A percentile compares a stretch with the other conserved stretches of the same genome.
phyloP scores from a whole-genome alignment of 139 green algal species.

The Chlorella sorokiniana region DNA sequence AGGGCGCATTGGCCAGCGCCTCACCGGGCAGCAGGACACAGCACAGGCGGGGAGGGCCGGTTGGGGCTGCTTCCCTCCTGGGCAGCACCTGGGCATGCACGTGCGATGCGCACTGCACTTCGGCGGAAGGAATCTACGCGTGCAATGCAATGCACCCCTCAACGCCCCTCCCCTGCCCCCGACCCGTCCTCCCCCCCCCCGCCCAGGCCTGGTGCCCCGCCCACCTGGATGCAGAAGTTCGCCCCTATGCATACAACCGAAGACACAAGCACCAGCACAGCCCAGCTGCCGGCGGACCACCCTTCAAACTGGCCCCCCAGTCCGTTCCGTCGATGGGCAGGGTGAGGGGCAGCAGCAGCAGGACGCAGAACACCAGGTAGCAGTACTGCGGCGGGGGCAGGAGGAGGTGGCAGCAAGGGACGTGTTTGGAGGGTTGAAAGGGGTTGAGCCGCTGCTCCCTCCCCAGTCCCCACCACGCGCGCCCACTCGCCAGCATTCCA shows the following conservation, averaged over 20 bases:
- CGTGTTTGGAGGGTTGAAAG: background rate
- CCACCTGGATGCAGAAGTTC: constrained; percentile 12
- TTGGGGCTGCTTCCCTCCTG: background rate
- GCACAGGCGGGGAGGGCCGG: background rate
- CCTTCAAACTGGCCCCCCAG: background rate
- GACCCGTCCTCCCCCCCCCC: too few relatives aligned
- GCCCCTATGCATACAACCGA: background rate
- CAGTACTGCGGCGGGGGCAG: constrained; percentile 2
- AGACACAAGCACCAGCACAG: background rate
- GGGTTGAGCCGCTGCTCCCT: background rate
- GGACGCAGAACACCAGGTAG: constrained; percentile 4
- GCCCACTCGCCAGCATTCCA: too few relatives aligned
- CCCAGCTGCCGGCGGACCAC: constrained; percentile 1
- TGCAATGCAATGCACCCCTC: too few relatives aligned
- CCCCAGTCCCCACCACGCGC: too few relatives aligned
- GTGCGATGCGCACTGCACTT: too few relatives aligned
- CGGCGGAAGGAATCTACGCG: too few relatives aligned
- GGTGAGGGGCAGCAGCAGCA: constrained; percentile 2
- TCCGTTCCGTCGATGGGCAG: constrained; percentile 16
- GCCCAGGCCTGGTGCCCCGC: too few relatives aligned
- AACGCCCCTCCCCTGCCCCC: too few relatives aligned
- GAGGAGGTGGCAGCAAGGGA: background rate
- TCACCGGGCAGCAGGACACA: too few relatives aligned
- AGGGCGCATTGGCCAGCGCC: background rate
- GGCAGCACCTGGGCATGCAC: background rate